Base-by-base conservation (phyloP, 495 filamentous ascomycete genomes). In the Trichoderma erinaceum region DNA sequence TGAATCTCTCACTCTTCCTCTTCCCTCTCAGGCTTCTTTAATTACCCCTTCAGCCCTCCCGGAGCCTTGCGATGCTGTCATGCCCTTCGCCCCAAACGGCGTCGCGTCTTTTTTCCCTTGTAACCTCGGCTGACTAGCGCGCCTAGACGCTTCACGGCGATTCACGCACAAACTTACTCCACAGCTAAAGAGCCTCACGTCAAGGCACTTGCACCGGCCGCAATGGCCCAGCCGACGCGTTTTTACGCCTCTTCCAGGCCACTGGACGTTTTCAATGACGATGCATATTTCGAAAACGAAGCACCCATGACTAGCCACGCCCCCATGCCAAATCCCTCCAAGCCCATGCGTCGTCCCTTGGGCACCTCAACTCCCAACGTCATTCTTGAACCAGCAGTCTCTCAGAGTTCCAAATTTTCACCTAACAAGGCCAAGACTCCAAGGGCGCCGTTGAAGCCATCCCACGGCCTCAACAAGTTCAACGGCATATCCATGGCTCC, bases 401-500 rank as follows among this genome's bases (percentile, higher is more conserved):
- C 77, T 10, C 75, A 74, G 65, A 72, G 73, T 52, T 81, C 79
- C 75, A 86, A 82, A 74, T 81, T 83, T 68, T 92, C 89, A 23
- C 89, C 90, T 3, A 76, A 78, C 69, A 88, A 76, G 43, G 70
- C 77, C n/a, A 76, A 76, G 69, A 70, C 71, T 29, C 74, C 78
- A 44, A 76, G 74, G 75, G 81, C 75, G 44, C 73, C 83, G 69
- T 79, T 74, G 70, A 80, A 73, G 78, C 78, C 74, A 64, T 76
- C 73, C 72, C 80, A 78, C 75, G 74, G 72, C 52, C 56, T 61
- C 23, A 74, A 78, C 67, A 81, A 78, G 65, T 77, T 89, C 66
- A 84, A 86, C 73, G 75, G 80, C 69, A 78, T 93, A 67, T 84
- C 87, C 61, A 92, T 96, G 76, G 87, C 88, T 65, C 91, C 91